A percentile compares a stretch with the other conserved stretches of the same genome.
phyloP scores from a whole-genome alignment of 164 flowering plant genomes.

The Kalanchoe fedtschenkoi region DNA sequence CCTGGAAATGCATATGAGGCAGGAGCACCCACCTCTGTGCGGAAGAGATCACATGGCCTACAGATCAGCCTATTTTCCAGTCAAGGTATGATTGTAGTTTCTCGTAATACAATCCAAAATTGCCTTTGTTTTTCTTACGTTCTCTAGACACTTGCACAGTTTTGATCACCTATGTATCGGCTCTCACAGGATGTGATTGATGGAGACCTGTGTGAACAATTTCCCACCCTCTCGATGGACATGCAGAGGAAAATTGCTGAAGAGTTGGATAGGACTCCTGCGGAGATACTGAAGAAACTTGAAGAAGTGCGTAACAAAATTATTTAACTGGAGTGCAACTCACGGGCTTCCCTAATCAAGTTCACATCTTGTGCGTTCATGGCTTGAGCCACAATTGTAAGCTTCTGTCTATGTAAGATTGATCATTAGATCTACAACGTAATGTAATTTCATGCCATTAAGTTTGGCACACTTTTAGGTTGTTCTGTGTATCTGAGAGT shows the following conservation, averaged over 20 bases:
- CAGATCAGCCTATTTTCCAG: slow-evolving; percentile 94
- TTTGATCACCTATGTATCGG: not conserved
- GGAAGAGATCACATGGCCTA: slow-evolving; percentile 99
- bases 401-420: no score
- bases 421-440: no score
- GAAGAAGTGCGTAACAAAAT: slow-evolving; percentile 90
- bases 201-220: slow-evolving; percentile 98
- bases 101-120: not conserved
- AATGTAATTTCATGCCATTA: no score
- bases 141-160: not conserved
- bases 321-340: slow-evolving; percentile 28
- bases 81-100: slow-evolving; percentile 58
- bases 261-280: slow-evolving; percentile 96
- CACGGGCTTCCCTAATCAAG: no score
- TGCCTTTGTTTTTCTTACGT: not conserved
- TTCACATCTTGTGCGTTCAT: no score
- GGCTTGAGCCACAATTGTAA: no score
- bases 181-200: slow-evolving; percentile 91
- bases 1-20: slow-evolving; percentile 98
- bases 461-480: no score
- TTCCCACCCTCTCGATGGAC: slow-evolving; percentile 81
- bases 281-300: slow-evolving; percentile 89
- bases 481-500: no score
- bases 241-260: slow-evolving; percentile 96
- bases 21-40: slow-evolving; percentile 94